Evolutionary conservation across 1,284 basidiomycete genomes (phyloP), one percentile per base, ranked within the genome.

Genomic region (Sporisorium reilianum): DNA sequence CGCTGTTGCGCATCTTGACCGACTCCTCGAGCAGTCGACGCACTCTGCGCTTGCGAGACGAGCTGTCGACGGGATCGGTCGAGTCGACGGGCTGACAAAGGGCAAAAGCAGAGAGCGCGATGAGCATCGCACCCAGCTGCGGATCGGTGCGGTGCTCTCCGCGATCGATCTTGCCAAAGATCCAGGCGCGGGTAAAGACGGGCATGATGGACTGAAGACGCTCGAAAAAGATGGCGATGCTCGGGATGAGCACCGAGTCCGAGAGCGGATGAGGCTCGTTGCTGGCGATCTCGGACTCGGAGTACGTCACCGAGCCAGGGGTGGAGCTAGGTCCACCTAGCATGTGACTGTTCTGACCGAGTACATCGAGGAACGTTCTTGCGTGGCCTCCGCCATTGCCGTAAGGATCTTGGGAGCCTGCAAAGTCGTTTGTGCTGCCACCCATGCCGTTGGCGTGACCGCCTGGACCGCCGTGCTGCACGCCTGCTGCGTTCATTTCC

Each of bases 171-270:
- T 76, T 67, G 45, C 63, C 57, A 58, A 78, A 79, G 42, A 84
- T 65, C 75, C 78, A 82, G 10, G 69, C 56, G 22, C 78, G 74
- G 2, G 79, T 77, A 46, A 84, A 83, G 45, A 84, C 80, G 40
- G 81, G 82, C 80, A 83, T 82, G 61, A 83, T 78, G 28, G 76
- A 77, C 46, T 81, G 78, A 10, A 83, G 64, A 14, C 79, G 69
- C n/a, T 82, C 76, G 46, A 83, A 84, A 61, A 80, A 84, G 66
- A 80, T 71, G 34, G 74, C 78, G 54, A 84, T 79, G 68, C 68
- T 79, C 2, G 75, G 75, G 22, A 80, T 77, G 23, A 80, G 77
- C 10, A 79, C 71, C 22, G 71, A 75, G 48, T 80, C 79, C 8
- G 75, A 65, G 16, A 80, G 66, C 51, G 78, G 71, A 46, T 80